These are phyloP conservation scores for Striga asiatica DNA, from an alignment of 257 asterid species.

Conservation along the genomic window DNA sequence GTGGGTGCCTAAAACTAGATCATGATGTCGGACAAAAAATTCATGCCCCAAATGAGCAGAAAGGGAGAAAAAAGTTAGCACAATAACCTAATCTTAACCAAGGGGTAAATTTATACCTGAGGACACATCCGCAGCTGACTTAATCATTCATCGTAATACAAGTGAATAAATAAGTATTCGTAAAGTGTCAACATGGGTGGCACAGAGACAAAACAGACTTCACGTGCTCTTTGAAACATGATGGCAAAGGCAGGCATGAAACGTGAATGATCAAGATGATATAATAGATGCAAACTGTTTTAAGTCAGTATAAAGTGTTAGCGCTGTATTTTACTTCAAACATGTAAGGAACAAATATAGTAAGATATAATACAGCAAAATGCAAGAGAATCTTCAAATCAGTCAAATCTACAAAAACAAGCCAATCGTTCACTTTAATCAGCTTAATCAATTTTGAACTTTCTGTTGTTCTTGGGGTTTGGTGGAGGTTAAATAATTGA, in stretches of 20 bases:
- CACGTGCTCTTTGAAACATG: conserved; percentile 6
- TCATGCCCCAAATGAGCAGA: conserved; percentile 22
- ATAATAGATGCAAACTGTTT: not conserved
- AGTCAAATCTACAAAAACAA: not conserved
- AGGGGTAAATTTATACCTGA: conserved; percentile 34
- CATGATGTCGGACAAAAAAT: conserved; percentile 26
- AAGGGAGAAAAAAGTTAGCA: conserved; percentile 21
- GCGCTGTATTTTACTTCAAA: not conserved
- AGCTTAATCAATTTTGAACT: not conserved
- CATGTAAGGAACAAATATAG: not conserved
- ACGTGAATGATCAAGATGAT: conserved; percentile 5
- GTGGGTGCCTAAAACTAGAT: conserved; percentile 39
- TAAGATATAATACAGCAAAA: not conserved
- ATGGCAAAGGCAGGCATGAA: not conserved
- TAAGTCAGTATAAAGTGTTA: not conserved
- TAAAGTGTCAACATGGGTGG: conserved; percentile 8
- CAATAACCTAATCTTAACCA: conserved; percentile 28
- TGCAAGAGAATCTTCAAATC: not conserved
- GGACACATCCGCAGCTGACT: conserved; percentile 23
- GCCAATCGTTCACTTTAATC: not conserved
- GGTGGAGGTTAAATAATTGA: not conserved
- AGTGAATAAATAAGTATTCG: conserved; percentile 7
- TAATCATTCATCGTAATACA: conserved; percentile 19
- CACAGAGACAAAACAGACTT: conserved; percentile 6
- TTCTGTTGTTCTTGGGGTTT: not conserved